Evolutionary conservation across 371 early-diverging fungal species (phyloP), one percentile per base, ranked within the genome.

Genomic region (Rhizopus delemar): DNA sequence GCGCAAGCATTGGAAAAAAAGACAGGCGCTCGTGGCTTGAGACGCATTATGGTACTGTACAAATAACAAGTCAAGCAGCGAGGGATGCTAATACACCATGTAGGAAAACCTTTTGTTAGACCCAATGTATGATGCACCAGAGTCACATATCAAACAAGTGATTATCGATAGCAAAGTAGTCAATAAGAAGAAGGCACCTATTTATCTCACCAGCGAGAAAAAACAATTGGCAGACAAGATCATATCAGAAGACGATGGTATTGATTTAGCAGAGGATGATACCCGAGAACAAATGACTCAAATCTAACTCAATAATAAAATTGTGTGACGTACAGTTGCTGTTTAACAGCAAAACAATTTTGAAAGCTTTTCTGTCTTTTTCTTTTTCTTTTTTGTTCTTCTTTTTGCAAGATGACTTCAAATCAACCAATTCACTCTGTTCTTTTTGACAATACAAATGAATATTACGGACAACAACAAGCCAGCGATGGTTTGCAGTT

Each of bases 21-120:
- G 58, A 94, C 93, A 0, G 96, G 96, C 13, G 96, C 96, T 11
- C 83, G 96, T 36, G 96, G 96, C 5, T 71, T 95, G 54, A 80
- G 94, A 41, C 75, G 92, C 8, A 92, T 94, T 51, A 89, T 94
- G 90, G 86, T 61, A 80, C 22, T 22, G 2, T 22, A 22, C 22
- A 22, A 60, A 43, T 34, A 8, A n/a, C 22, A 5, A 11, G 4
- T 33, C 28, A 45, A 35, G 38, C 33, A 31, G n/a, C 0, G n/a
- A 32, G 28, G 5, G 13, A 31, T 7, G 49, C 28, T 31, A 45
- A 38, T 39, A 41, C 2, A 48, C 8, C 15, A 13, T 62, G 35
- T 66, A 84, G 83, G 92, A 92, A 79, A 85, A 82, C 38, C 35
- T 90, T 16, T 66, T 92, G 52, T 67, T 91, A 57, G 90, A 89